phyloP scores from a whole-genome alignment of 192 early-diverging fungal species.

The Coemansia reversa region DNA sequence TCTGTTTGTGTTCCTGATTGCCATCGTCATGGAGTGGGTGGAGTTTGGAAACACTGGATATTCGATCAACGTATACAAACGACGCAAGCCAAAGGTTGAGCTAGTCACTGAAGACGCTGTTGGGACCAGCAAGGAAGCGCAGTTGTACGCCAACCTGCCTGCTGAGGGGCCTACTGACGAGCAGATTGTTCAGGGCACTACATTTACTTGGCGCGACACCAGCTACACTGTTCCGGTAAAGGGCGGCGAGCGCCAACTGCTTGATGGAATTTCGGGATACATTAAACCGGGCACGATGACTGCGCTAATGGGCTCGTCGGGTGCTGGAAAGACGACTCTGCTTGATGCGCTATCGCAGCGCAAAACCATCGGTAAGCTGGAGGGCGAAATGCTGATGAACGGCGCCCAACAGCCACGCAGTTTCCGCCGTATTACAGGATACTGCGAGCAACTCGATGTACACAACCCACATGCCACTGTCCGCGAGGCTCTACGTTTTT shows the following conservation, averaged over 20 bases:
- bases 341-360: slow-evolving; percentile 73
- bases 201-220: slow-evolving; percentile 66
- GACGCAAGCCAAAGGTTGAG: slow-evolving; percentile 29
- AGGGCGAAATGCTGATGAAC: slow-evolving; percentile 72
- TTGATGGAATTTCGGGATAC: slow-evolving; percentile 68
- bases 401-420: slow-evolving; percentile 54
- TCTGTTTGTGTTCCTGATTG: slow-evolving; percentile 35
- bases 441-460: slow-evolving; percentile 84
- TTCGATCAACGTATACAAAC: slow-evolving; percentile 56
- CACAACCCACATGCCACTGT: slow-evolving; percentile 74
- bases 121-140: slow-evolving; percentile 18
- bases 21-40: slow-evolving; percentile 60
- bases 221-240: slow-evolving; percentile 59
- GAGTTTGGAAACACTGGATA: slow-evolving; percentile 60
- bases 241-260: slow-evolving; percentile 57
- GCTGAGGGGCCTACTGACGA: slow-evolving; percentile 35
- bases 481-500: slow-evolving; percentile 64
- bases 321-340: slow-evolving; percentile 75
- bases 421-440: slow-evolving; percentile 72
- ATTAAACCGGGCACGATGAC: slow-evolving; percentile 78
- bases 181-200: slow-evolving; percentile 56
- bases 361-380: slow-evolving; percentile 67
- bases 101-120: slow-evolving; percentile 12
- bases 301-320: slow-evolving; percentile 73
- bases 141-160: slow-evolving; percentile 12